Base-by-base conservation (phyloP, 768 basidiomycete species). In the Mycena vulgaris region DNA sequence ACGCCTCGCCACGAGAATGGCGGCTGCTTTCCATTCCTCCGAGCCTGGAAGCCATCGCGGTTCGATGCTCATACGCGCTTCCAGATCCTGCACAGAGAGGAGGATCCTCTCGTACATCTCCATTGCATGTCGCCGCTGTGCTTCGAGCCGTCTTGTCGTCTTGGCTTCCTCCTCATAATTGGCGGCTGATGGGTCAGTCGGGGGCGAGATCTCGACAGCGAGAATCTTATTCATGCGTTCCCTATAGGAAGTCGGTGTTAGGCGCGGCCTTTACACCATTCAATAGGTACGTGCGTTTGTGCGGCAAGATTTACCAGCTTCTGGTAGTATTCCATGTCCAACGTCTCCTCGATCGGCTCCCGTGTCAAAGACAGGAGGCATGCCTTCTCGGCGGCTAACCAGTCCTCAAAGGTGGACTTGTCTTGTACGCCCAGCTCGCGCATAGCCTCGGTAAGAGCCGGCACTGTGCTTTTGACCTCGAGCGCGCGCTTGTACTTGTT, bases 401-500 rank as follows among this genome's bases (percentile, higher is more conserved):
- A 62, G 5, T 23, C 17, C 13, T 11, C 28, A n/a, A 62, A 62
- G 10, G 19, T 40, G 3, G 16, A 17, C 3, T 27, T 25, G 14
- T 16, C 13, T 5, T 48, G 30, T 5, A 63, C 25, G 27, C 62
- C 49, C 11, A 63, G 49, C 5, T 53, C 9, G 3, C 28, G 1
- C 62, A 63, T 63, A 3, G 62, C n/a, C n/a, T 45, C 21, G 21
- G 42, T 21, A 45, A n/a, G 42, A 5, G 5, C 3, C 13, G 5
- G 42, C 42, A 45, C 35, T 23, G 7, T 14, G 16, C 21, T n/a
- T n/a, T 42, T 58, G 37, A 58, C 8, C 17, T 58, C 57, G 5
- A 65, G 40, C 17, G 53, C 53, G 14, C 40, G 42, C 25, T 57
- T 25, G 63, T 65, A 65, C 31, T 65, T 65, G 14, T 9, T 65